Evolutionary conservation across 495 filamentous ascomycete genomes (phyloP), one percentile per base, ranked within the genome.

Genomic region (Tuber umbilicatum): DNA sequence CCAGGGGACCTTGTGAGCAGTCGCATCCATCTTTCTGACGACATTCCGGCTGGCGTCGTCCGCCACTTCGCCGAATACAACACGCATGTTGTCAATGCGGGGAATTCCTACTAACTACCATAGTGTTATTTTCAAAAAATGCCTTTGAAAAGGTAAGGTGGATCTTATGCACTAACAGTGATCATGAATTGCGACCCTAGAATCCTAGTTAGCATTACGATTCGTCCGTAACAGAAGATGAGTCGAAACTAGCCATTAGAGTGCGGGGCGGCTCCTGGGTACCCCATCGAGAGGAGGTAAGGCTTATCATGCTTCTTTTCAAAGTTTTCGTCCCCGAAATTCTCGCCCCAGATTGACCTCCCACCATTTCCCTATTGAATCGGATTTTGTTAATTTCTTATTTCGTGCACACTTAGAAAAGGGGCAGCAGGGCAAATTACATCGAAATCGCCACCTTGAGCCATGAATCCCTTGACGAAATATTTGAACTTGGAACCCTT

Each of bases 391-490:
- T 80, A 77, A 76, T 41, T 75, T 72, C 81, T 67, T 60, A 77
- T 76, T 71, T 76, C 31, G 31, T 38, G 45, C 12, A 83, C 82
- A 82, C 84, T 85, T 75, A n/a, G n/a, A n/a, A n/a, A 83, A 75
- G 81, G 84, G 75, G 81, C 81, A 47, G 79, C 55, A 81, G 83
- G n/a, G 50, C 31, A 60, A 86, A 91, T 85, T 83, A 94, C 92
- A 84, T 99, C 97, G 89, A 98, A 99, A 89, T 99, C 95, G 87
- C 95, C 95, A 84, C 96, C 95, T 88, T 99, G 95, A 84, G 97
- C 92, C 95, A 99, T 99, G 89, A 99, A 99, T 43, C 89, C 82
- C 73, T 91, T 91, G 84, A 99, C 98, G 81, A 99, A 89, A 81
- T 96, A 93, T 89, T 99, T 96, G 90, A 98, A 98, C 72, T 84